Evolutionary conservation across 192 early-diverging fungal genomes (phyloP).

Genomic region (Funneliformis geosporum): DNA sequence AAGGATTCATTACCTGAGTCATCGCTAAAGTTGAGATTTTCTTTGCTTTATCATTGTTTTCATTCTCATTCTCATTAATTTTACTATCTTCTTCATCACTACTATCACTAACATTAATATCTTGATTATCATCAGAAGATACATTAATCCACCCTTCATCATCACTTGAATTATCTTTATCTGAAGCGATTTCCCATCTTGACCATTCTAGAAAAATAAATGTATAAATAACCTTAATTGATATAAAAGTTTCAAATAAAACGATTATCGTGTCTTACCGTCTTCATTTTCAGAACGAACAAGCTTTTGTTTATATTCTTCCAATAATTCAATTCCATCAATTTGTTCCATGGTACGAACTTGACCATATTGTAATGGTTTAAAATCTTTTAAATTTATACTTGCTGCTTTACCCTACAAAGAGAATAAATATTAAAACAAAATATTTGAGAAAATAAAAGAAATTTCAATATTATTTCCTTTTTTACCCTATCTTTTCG

Average conservation of each 20-base stretch:
- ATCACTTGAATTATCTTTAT: slow-evolving; percentile 3
- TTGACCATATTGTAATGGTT: slow-evolving; percentile 73
- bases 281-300: slow-evolving; percentile 35
- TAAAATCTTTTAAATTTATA: slow-evolving; percentile 67
- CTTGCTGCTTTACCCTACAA: slow-evolving; percentile 75
- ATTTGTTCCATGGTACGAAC: slow-evolving; percentile 65
- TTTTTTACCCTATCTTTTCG: slow-evolving; percentile 76
- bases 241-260: no score
- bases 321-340: slow-evolving; percentile 79
- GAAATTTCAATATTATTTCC: not conserved
- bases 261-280: no score
- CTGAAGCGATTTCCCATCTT: slow-evolving; percentile 47
- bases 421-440: not conserved
- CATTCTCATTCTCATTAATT: slow-evolving; percentile 36
- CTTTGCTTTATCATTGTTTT: slow-evolving; percentile 48
- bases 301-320: slow-evolving; percentile 51
- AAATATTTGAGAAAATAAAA: not conserved
- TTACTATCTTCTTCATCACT: slow-evolving; percentile 42
- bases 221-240: no score
- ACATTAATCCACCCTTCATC: slow-evolving; percentile 42
- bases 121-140: slow-evolving; percentile 35
- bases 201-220: slow-evolving; percentile 35
- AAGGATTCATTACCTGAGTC: not conserved
- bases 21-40: slow-evolving; percentile 40
- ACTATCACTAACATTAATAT: slow-evolving; percentile 31